Percentiles rank a stretch among this genome's conserved stretches.
Conservation (phyloP, 2,329 filamentous ascomycete species). For the Alternaria novae-zelandiae region DNA sequence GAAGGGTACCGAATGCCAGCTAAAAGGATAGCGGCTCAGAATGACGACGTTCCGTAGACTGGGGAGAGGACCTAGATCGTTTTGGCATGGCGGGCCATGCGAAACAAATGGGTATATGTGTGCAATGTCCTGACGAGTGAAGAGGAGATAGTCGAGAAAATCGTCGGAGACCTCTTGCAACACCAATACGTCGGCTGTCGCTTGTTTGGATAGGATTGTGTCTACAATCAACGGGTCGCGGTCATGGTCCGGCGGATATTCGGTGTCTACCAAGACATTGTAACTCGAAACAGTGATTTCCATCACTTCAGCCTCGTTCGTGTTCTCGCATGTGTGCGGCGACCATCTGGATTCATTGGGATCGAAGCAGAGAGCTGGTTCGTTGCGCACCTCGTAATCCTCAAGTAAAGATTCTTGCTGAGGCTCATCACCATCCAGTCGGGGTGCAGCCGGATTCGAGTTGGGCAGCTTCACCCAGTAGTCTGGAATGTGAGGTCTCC, state of each 20-base stretch:
- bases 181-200: conserved; percentile 48
- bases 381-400: conserved; percentile 26
- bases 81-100: conserved; percentile 62
- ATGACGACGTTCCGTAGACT: conserved; percentile 68
- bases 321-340: neutral
- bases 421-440: conserved; percentile 2
- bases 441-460: neutral
- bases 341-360: conserved; percentile 32
- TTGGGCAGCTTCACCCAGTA: conserved; percentile 18
- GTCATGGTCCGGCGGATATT: conserved; percentile 44
- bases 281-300: conserved; percentile 50
- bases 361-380: conserved; percentile 42
- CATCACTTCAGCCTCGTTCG: neutral
- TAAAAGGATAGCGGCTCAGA: conserved; percentile 62
- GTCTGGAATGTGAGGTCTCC: conserved; percentile 8
- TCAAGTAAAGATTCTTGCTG: neutral
- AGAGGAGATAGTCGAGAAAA: conserved; percentile 64
- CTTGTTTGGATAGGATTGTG: conserved; percentile 42
- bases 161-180: conserved; percentile 71
- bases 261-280: conserved; percentile 53
- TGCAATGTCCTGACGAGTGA: conserved; percentile 52
- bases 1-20: conserved; percentile 63
- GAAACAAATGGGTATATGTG: conserved; percentile 62
- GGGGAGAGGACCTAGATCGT: conserved; percentile 61
- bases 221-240: conserved; percentile 47